Base-by-base conservation (phyloP, 352 stramenopile species). In the Globisporangium emineosum region DNA sequence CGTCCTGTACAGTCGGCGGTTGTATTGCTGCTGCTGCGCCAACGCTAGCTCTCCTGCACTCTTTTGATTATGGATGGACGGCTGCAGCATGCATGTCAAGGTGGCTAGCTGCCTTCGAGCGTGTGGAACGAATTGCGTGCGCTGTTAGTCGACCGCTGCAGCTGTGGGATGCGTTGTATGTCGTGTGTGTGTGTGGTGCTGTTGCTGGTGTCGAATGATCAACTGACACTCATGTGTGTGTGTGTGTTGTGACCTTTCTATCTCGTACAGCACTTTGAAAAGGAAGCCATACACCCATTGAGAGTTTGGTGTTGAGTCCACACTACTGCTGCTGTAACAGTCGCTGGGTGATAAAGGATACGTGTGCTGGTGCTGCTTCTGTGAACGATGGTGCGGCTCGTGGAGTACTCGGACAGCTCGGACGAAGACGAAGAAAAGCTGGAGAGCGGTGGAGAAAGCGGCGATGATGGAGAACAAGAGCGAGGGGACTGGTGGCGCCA, bases 351-450 rank as follows among this genome's bases (percentile, higher is more conserved):
- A 47, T 47, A 47, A 47, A 21, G 17, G 17, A 21, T 17, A 6
- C 17, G 17, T 47, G 40, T 47, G 17, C 40, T 42, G 35, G 12
- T 42, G 35, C 33, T 45, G 15, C 51, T 53, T 19, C 2, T 8
- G 9, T 10, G 13, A 55, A 33, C 43, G 30, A 68, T 70, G 54
- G 61, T 64, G 35, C 52, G 57, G 19, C 63, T 68, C 25, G 63
- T 68, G 27, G 63, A 64, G 23, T 68, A 68, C 33, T 68, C 63
- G 2, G 63, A 68, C 27, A 68, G 56, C 50, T 64, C 54, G 1
- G 54, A 66, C 13, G 61, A 66, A 13, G 52, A 23, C 30, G 60
- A 30, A 65, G 13, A 27, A 15, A 58, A 58, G n/a, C 33, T 21
- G 23, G 35, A n/a, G 35, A 21, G 30, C 32, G n/a, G 49, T 49